Percentiles rank a stretch among this genome's conserved stretches.
phyloP scores from a whole-genome alignment of 2,329 filamentous ascomycete species.

The Aspergillus sp. region DNA sequence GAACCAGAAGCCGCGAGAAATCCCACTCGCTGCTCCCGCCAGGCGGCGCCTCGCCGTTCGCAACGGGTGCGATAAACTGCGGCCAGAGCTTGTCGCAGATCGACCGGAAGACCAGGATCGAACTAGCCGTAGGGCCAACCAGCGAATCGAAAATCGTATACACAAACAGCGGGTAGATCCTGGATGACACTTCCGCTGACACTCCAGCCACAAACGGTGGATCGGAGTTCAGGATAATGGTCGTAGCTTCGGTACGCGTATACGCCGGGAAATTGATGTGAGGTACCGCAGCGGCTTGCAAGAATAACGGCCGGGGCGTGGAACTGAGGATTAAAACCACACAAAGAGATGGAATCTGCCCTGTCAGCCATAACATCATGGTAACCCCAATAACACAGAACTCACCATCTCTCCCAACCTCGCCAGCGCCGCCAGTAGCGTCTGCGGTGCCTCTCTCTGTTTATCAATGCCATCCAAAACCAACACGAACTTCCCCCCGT shows the following conservation, averaged over 20 bases:
- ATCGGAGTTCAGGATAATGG: conserved; percentile 59
- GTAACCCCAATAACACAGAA: conserved; percentile 5
- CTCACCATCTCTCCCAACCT: conserved; percentile 71
- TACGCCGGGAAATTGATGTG: conserved; percentile 81
- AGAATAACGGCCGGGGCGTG: conserved; percentile 55
- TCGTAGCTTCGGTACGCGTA: conserved; percentile 67
- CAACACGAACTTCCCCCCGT: conserved; percentile 59
- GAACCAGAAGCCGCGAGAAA: conserved; percentile 71
- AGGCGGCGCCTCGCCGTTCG: conserved; percentile 52
- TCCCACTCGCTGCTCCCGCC: conserved; percentile 54
- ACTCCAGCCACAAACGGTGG: conserved; percentile 30
- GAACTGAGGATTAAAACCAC: conserved; percentile 69
- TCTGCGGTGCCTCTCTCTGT: conserved; percentile 70
- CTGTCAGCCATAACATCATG: conserved; percentile 3
- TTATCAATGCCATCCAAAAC: conserved; percentile 83
- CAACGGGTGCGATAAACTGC: conserved; percentile 69
- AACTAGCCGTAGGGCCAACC: conserved; percentile 69
- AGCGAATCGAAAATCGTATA: conserved; percentile 81
- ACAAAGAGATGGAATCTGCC: conserved; percentile 67
- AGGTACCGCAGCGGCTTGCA: conserved; percentile 62
- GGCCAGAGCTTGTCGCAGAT: conserved; percentile 73
- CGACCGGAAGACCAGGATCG: conserved; percentile 62
- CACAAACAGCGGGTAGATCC: conserved; percentile 59
- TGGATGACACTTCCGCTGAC: conserved; percentile 20
- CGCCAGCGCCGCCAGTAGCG: conserved; percentile 70